A percentile compares a stretch with the other conserved stretches of the same genome.
Evolutionary conservation across 768 basidiomycete species (phyloP).

Genomic region (Mycena pura): DNA sequence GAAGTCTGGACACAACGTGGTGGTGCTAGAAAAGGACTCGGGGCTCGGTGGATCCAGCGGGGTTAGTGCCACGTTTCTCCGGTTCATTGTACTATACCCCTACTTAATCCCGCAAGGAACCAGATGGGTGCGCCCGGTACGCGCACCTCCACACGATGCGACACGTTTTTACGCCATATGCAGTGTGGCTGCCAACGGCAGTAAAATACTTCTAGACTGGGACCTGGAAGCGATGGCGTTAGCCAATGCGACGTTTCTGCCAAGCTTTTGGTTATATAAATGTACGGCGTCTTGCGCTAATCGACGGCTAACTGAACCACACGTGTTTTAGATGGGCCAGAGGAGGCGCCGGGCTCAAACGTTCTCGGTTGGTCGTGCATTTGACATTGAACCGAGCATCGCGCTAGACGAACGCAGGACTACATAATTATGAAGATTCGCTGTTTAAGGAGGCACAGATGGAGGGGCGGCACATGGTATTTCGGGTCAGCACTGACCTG

Average conservation of each 20-base stretch:
- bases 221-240: conserved; percentile 1
- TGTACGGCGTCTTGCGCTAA: neutral
- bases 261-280: conserved; percentile 9
- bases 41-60: conserved; percentile 7
- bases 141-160: neutral
- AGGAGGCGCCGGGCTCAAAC: neutral
- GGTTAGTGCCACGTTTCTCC: neutral
- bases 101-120: neutral
- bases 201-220: conserved; percentile 17
- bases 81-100: neutral
- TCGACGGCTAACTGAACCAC: neutral
- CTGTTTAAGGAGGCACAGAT: conserved; percentile 13
- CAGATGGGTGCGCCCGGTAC: neutral
- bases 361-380: neutral
- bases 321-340: neutral
- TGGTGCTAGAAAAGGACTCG: conserved; percentile 13
- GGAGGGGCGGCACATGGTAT: conserved; percentile 3
- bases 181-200: conserved; percentile 19
- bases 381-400: neutral
- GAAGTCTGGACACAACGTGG: conserved; percentile 10
- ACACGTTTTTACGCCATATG: neutral
- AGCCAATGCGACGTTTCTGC: neutral
- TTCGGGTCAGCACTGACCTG: neutral
- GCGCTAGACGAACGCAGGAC: neutral
- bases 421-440: neutral